These are phyloP conservation scores for Silene noctiflora DNA, from an alignment of 179 eudicot species.

Conservation along the genomic window DNA sequence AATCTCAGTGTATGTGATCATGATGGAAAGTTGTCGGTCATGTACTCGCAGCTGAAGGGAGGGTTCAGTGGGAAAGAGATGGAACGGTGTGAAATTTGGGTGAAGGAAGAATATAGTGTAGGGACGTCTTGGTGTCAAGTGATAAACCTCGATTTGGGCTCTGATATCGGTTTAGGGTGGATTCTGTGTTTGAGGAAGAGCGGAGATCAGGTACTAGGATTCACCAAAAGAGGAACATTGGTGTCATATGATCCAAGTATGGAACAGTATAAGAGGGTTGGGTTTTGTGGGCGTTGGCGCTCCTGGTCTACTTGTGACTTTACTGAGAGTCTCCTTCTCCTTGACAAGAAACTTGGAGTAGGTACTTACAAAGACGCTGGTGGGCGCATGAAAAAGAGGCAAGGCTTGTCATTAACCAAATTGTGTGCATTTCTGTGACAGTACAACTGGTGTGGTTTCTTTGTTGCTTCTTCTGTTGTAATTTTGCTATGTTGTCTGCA, in stretches of 20 bases:
- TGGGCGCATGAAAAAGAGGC: slow-evolving; percentile 17
- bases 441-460: no score
- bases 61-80: slow-evolving; percentile 16
- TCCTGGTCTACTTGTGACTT: slow-evolving; percentile 18
- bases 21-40: slow-evolving; percentile 16
- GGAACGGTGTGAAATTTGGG: slow-evolving; percentile 21
- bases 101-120: slow-evolving; percentile 17
- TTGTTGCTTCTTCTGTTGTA: no score
- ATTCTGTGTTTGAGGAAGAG: slow-evolving; percentile 19
- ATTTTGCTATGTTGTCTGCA: not conserved
- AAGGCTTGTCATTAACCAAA: not conserved
- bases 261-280: not conserved
- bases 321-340: slow-evolving; percentile 20
- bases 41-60: slow-evolving; percentile 13
- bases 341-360: slow-evolving; percentile 19
- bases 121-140: slow-evolving; percentile 21
- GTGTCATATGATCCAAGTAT: slow-evolving; percentile 20
- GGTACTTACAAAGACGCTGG: slow-evolving; percentile 10
- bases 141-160: slow-evolving; percentile 11
- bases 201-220: slow-evolving; percentile 16
- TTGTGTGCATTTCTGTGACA: not conserved
- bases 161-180: slow-evolving; percentile 12
- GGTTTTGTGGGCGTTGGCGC: slow-evolving; percentile 16
- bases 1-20: slow-evolving; percentile 11
- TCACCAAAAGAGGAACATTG: slow-evolving; percentile 18